Base-by-base conservation (phyloP, 2,329 filamentous ascomycete species). In the Cadophora sp. region DNA sequence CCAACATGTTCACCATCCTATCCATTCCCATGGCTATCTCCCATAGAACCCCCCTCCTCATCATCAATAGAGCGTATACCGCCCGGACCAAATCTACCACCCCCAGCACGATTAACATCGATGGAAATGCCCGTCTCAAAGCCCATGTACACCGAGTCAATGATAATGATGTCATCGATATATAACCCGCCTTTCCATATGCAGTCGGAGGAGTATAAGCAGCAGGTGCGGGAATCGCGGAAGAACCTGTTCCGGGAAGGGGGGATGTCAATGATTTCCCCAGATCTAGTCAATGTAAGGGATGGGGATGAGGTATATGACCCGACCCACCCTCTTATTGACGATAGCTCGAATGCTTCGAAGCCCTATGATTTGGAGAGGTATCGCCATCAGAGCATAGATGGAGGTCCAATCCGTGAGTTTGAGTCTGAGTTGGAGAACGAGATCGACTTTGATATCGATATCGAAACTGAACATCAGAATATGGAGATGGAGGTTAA, bases 321-420 rank as follows among this genome's bases (percentile, higher is more conserved):
- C 30, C 58, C 58, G 9, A 4, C 41, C 3, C 48, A 60, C 47
- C 58, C 58, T 4, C 30, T 60, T 6, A 27, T 58, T 36, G 55
- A 43, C 8, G 20, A 39, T 18, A 36, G 36, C 22, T 39, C 11
- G 3, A 30, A 30, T 14, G 11, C 39, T 14, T 58, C 55, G 11
- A 39, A 24, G 20, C 36, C 20, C 8, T 58, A 58, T 41, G 55
- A 58, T 58, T n/a, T 43, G 7, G 36, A 58, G 41, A 39, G 58
- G 45, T 33, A 20, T 60, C 18, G 41, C 6, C 30, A 22, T 18
- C 22, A 22, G 58, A 48, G 18, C 13, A 6, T 11, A 24, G 43
- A 24, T 14, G 20, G 3, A 5, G 20, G 4, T 9, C n/a, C n/a
- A 9, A 3, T 22, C 20, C 9, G 20, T 39, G 51, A 47, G 47